Base-by-base conservation (phyloP, 2,329 filamentous ascomycete genomes). In the Fusarium zealandicum region DNA sequence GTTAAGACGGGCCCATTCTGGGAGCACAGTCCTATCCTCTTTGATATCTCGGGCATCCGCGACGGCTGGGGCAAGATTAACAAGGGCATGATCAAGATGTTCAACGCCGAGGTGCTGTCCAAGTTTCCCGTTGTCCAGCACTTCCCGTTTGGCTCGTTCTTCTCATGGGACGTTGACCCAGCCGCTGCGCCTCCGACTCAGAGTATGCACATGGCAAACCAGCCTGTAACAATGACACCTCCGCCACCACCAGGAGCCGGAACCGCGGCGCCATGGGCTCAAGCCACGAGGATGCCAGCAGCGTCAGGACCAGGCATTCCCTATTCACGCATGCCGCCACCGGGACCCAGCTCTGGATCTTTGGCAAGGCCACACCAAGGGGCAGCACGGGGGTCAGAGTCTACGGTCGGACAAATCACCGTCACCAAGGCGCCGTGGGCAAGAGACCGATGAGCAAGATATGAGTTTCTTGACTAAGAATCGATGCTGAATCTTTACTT, bases 51-150 rank as follows among this genome's bases (percentile, higher is more conserved):
- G 0, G 95, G 95, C 10, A 90, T 99, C 60, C 86, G 85, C 63
- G 88, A 89, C 51, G 90, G 95, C n/a, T 99, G 95, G 95, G 95
- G 90, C 30, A 99, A 99, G 79, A 96, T 99, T 69, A 98, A 99
- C 75, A 93, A 93, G 87, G 95, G 95, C 44, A 98, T 99, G 95
- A 86, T 99, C 68, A 99, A 98, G 76, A 99, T 99, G 95, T 99
- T 93, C 77, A 92, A 96, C 64, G 95, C 91, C 14, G 95, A 99
- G 77, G 95, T 99, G 3, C 80, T 99, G 12, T 91, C 90, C 32
- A 99, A 99, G 73, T 97, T 97, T 70, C 95, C 95, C 3, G 95
- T 99, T 3, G 92, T 99, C n/a, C 95, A 99, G 75, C 95, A 99
- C 74, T 98, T 95, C 64, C 84, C 82, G 3, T 93, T 95, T 63